Evolutionary conservation across 2,329 filamentous ascomycete species (phyloP).

Genomic region (Cyphellophora europaea): DNA sequence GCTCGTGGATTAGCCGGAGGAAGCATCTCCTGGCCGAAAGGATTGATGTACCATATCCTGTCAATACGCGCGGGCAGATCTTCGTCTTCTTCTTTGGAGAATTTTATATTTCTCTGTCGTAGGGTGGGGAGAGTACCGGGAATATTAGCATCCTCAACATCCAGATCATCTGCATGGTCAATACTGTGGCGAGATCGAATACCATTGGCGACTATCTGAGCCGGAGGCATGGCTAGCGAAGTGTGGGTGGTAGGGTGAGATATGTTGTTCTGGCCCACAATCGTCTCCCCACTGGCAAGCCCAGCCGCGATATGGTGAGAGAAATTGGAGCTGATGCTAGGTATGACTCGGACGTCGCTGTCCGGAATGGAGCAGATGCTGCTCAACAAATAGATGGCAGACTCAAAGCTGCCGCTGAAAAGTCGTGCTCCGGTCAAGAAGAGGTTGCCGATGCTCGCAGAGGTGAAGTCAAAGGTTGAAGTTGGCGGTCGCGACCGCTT

Average conservation of each 20-base stretch:
- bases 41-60: conserved; percentile 94
- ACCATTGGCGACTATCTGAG: conserved; percentile 21
- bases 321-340: conserved; percentile 90
- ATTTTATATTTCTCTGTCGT: conserved; percentile 69
- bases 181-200: conserved; percentile 16
- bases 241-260: conserved; percentile 57
- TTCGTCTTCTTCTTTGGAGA: conserved; percentile 77
- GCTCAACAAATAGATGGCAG: conserved; percentile 80
- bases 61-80: conserved; percentile 70
- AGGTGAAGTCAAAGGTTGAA: conserved; percentile 68
- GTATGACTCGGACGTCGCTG: conserved; percentile 64
- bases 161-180: conserved; percentile 24
- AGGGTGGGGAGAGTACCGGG: conserved; percentile 66
- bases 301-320: conserved; percentile 87
- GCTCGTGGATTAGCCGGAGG: conserved; percentile 76
- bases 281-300: conserved; percentile 63
- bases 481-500: conserved; percentile 61
- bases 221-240: conserved; percentile 20
- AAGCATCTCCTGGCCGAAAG: conserved; percentile 91
- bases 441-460: conserved; percentile 67
- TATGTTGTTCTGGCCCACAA: conserved; percentile 88
- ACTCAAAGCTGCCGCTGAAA: conserved; percentile 87
- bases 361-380: conserved; percentile 77
- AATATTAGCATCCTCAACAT: conserved; percentile 35
- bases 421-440: conserved; percentile 78